phyloP scores from a whole-genome alignment of 768 basidiomycete genomes.

The Naganishia vishniacii region DNA sequence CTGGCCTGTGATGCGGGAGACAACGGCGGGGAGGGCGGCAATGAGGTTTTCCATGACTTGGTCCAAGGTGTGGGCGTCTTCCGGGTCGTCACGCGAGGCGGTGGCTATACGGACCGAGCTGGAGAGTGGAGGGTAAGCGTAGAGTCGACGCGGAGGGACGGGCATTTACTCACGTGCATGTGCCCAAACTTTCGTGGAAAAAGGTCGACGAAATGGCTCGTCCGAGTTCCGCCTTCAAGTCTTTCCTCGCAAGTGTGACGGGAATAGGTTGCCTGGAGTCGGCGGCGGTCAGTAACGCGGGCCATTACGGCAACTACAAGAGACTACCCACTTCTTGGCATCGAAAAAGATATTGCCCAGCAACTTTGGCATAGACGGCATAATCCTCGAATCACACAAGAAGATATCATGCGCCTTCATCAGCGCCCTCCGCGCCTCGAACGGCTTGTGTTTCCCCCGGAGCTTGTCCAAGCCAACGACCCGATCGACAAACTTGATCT shows the following conservation, averaged over 20 bases:
- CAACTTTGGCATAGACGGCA: conserved; percentile 77
- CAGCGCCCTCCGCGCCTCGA: conserved; percentile 61
- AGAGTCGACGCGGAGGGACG: background rate
- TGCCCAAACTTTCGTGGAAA: conserved; percentile 90
- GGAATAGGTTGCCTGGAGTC: conserved; percentile 79
- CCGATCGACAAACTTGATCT: conserved; percentile 81
- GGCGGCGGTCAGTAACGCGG: background rate
- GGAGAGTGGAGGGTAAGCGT: conserved; percentile 5
- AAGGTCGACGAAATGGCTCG: conserved; percentile 89
- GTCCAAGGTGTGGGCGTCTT: conserved; percentile 59
- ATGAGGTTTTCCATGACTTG: conserved; percentile 75
- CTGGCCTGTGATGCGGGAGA: conserved; percentile 64
- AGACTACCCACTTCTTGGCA: conserved; percentile 76
- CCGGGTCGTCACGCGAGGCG: conserved; percentile 42
- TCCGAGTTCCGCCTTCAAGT: conserved; percentile 87
- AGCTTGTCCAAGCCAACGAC: conserved; percentile 88
- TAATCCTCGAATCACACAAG: conserved; percentile 82
- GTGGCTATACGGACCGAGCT: conserved; percentile 81
- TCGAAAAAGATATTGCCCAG: conserved; percentile 87
- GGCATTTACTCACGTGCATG: conserved; percentile 81
- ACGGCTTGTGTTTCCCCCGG: conserved; percentile 76
- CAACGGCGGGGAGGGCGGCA: conserved; percentile 68
- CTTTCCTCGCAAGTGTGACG: conserved; percentile 78
- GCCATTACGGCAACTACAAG: conserved; percentile 20
- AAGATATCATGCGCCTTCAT: conserved; percentile 87